Percentiles rank a stretch among this genome's conserved stretches.
phyloP scores from a whole-genome alignment of 2,329 filamentous ascomycete species.

The Colletotrichum sidae region DNA sequence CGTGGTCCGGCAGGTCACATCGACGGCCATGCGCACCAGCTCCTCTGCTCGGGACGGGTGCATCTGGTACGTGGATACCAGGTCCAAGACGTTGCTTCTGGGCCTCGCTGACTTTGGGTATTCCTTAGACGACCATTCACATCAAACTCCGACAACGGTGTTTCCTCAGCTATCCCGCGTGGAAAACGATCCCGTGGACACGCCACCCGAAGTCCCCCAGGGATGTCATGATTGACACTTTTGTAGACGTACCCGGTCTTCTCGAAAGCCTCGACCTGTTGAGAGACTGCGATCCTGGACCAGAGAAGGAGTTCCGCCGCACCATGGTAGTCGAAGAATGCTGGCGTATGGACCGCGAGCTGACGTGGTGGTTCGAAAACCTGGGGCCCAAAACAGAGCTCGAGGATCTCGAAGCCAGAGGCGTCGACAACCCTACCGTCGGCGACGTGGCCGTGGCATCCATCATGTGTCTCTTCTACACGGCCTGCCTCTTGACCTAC shows the following conservation, averaged over 20 bases:
- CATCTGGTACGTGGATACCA: constrained; percentile 36
- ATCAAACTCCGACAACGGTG: constrained; percentile 40
- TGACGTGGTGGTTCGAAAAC: constrained; percentile 29
- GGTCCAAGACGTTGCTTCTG: not conserved
- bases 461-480: constrained; percentile 33
- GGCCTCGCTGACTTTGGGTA: not conserved
- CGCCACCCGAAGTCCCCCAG: constrained; percentile 43
- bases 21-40: constrained; percentile 37
- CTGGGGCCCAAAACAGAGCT: constrained; percentile 22
- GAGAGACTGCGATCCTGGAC: constrained; percentile 23
- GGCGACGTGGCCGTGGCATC: constrained; percentile 32
- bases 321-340: constrained; percentile 26
- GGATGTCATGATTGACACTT: constrained; percentile 46
- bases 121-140: constrained; percentile 15
- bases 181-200: constrained; percentile 48
- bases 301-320: constrained; percentile 4
- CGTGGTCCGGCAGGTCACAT: constrained; percentile 24
- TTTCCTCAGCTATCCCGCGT: constrained; percentile 44
- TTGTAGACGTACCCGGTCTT: constrained; percentile 45
- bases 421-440: constrained; percentile 20
- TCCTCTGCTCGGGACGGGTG: constrained; percentile 40
- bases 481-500: constrained; percentile 32
- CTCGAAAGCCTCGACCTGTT: constrained; percentile 44
- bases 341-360: constrained; percentile 32
- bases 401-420: constrained; percentile 10